A percentile compares a stretch with the other conserved stretches of the same genome.
These are phyloP conservation scores for Corrigiola litoralis DNA, from an alignment of 179 eudicot genomes.

Conservation along the genomic window DNA sequence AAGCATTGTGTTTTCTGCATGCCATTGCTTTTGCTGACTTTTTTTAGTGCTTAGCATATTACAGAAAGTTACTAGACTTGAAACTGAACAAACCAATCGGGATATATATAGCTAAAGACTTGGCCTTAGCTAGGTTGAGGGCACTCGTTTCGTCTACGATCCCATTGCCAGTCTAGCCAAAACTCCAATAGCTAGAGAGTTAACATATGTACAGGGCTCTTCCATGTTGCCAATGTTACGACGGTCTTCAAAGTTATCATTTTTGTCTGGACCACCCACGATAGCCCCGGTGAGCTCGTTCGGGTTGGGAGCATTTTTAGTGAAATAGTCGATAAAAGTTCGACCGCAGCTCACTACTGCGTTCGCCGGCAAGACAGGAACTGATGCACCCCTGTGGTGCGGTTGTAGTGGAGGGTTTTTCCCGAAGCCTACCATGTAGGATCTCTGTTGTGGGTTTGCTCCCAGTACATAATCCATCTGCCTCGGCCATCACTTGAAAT, in stretches of 20 bases:
- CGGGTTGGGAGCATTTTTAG: slow-evolving; percentile 51
- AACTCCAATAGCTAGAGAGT: slow-evolving; percentile 68
- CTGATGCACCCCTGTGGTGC: slow-evolving; percentile 91
- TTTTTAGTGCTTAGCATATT: no score
- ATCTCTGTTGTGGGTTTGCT: slow-evolving; percentile 60
- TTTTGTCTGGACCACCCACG: slow-evolving; percentile 79
- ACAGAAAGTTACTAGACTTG: no score
- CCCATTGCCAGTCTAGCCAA: slow-evolving; percentile 60
- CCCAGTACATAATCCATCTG: slow-evolving; percentile 89
- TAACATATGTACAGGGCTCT: slow-evolving; percentile 81
- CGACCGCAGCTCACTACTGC: slow-evolving; percentile 42
- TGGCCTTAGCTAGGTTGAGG: neutral
- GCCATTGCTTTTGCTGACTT: no score
- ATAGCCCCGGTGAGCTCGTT: slow-evolving; percentile 91
- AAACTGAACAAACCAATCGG: no score
- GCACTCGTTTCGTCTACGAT: neutral
- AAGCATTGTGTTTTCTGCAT: no score
- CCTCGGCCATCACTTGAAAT: slow-evolving; percentile 1
- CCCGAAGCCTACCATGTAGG: slow-evolving; percentile 94
- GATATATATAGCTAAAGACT: neutral
- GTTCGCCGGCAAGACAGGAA: slow-evolving; percentile 30
- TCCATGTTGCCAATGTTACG: slow-evolving; percentile 40
- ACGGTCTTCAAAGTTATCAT: slow-evolving; percentile 55
- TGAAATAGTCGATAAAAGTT: slow-evolving; percentile 53
- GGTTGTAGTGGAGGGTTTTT: slow-evolving; percentile 71